Percentiles rank a stretch among this genome's conserved stretches.
Conservation (phyloP, 257 asterid genomes). For the Asclepias syriaca region DNA sequence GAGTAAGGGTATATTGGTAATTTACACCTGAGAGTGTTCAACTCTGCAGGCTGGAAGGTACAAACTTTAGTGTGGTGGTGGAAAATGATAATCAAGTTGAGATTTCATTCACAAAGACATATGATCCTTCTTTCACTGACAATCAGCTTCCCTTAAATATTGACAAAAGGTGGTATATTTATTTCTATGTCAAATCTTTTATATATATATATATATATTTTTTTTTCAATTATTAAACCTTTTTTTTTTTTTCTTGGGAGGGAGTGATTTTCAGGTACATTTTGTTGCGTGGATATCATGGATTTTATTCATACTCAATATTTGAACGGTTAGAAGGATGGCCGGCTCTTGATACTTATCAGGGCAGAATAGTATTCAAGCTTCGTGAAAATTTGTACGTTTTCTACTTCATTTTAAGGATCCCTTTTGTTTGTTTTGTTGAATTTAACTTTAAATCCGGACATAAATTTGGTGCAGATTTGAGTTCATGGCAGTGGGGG, state of each 20-base stretch:
- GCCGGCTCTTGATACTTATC: constrained; percentile 56
- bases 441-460: neutral
- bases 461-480: constrained; percentile 35
- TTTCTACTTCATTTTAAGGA: no score
- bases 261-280: constrained; percentile 41
- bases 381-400: constrained; percentile 49
- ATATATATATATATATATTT: no score
- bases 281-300: constrained; percentile 54
- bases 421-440: no score
- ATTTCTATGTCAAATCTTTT: constrained; percentile 18
- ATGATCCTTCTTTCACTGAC: constrained; percentile 27
- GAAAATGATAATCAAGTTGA: constrained; percentile 65
- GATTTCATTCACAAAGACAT: constrained; percentile 55
- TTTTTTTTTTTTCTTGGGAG: no score
- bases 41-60: constrained; percentile 47
- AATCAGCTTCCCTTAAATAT: constrained; percentile 52
- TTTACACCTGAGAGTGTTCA: no score
- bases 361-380: constrained; percentile 70
- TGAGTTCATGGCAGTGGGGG: constrained; percentile 77
- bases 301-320: constrained; percentile 64
- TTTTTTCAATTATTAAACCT: no score
- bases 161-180: constrained; percentile 66
- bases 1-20: no score
- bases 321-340: constrained; percentile 68
- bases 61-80: constrained; percentile 29